Base-by-base conservation (phyloP, 805 yeast species). In the Wickerhamiella hasegawae region DNA sequence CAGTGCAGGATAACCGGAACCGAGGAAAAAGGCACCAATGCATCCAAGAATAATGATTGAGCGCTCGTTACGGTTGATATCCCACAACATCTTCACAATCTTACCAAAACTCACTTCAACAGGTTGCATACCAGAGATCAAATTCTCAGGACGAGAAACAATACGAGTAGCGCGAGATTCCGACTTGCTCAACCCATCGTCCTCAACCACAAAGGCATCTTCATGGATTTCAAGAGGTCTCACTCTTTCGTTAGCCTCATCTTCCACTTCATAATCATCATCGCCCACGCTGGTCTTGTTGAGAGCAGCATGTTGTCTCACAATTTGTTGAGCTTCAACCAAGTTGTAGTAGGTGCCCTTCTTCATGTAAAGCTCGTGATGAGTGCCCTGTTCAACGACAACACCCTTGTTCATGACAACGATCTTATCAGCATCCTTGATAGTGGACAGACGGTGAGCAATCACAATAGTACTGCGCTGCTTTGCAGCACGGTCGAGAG, bases 381-480 rank as follows among this genome's bases (percentile, higher is more conserved):
- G 62, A 5, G 44, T 44, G 9, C 63, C 63, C 28, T 46, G 51
- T 42, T 59, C 63, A n/a, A 51, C 65, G 39, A 66, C 68, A 36
- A 60, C 66, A 4, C 69, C 64, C 19, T 52, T 50, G 4, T 44
- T 36, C 37, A 67, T 50, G 12, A 66, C 71, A 31, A 67, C 56
- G 4, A 67, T 56, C 32, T 65, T 39, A 26, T 63, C 63, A 40
- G 71, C 66, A 40, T 65, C 65, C 35, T 53, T 55, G 32, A 65
- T 65, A 1, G 71, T 65, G 0, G 65, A 55, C 36, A 65, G 54
- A 36, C 71, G 46, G 42, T 65, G 71, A 4, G 71, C 71, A 39
- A 65, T 65, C 41, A 59, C 59, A 30, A 65, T 61, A 3, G 73
- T 62, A 5, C 69, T 65, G n/a, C 47, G 33, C n/a, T 36, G 28